A percentile compares a stretch with the other conserved stretches of the same genome.
These are phyloP conservation scores for Ascochyta rabiei DNA, from an alignment of 2,329 filamentous ascomycete genomes.

Conservation along the genomic window DNA sequence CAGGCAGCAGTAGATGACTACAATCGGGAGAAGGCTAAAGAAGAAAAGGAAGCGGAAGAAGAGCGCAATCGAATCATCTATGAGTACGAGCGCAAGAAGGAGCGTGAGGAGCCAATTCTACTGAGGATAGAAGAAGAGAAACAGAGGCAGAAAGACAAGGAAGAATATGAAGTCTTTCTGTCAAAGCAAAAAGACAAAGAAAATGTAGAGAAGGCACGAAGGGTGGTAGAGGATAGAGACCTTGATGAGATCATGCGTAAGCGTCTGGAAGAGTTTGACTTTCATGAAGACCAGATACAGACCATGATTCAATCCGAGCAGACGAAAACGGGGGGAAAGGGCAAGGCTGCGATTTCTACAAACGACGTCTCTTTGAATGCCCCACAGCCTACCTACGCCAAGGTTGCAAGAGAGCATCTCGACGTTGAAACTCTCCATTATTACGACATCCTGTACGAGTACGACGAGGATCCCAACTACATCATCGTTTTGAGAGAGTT, in stretches of 20 bases:
- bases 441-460: conserved; percentile 56
- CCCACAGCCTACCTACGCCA: conserved; percentile 53
- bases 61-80: conserved; percentile 42
- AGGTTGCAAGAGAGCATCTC: conserved; percentile 54
- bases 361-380: conserved; percentile 40
- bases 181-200: conserved; percentile 50
- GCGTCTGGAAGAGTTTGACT: conserved; percentile 52
- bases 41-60: conserved; percentile 37
- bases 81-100: conserved; percentile 46
- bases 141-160: conserved; percentile 50
- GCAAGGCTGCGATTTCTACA: conserved; percentile 37
- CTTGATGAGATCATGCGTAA: conserved; percentile 55
- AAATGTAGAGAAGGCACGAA: conserved; percentile 48
- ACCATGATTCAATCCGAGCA: conserved; percentile 56
- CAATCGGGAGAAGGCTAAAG: conserved; percentile 40
- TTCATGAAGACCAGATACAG: conserved; percentile 56
- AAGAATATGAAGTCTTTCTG: conserved; percentile 50
- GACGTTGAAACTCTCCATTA: conserved; percentile 55
- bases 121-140: conserved; percentile 41
- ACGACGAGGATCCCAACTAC: conserved; percentile 55
- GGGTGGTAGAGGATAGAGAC: conserved; percentile 47
- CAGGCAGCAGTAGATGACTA: conserved; percentile 43
- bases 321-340: conserved; percentile 38
- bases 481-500: conserved; percentile 59
- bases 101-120: conserved; percentile 46